Conservation (phyloP, 306 rosid genomes). For the Inga oerstediana region DNA sequence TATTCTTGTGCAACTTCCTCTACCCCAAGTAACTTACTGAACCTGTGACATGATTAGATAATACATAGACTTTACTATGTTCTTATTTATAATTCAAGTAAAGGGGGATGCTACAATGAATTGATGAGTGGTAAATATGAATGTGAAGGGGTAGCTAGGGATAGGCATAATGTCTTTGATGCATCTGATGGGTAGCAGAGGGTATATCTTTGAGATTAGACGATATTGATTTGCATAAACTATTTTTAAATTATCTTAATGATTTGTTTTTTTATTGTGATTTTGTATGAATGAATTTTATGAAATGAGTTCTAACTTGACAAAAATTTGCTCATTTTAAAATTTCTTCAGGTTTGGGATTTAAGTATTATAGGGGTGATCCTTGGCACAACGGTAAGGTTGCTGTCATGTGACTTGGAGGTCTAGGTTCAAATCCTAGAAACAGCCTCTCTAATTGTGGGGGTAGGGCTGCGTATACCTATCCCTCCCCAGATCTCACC, state of each 20-base stretch:
- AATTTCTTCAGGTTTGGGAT: not conserved
- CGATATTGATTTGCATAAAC: not conserved
- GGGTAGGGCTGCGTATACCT: too few species aligned
- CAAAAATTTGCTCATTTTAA: not conserved
- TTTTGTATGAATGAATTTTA: not conserved
- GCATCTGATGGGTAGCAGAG: not conserved
- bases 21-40: constrained; percentile 79
- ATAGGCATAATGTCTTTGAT: not conserved
- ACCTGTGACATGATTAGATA: constrained; percentile 37
- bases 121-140: not conserved
- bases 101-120: not conserved
- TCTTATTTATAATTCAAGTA: constrained; percentile 25
- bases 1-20: constrained; percentile 96
- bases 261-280: not conserved
- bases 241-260: not conserved
- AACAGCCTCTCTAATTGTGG: too few species aligned
- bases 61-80: constrained; percentile 18
- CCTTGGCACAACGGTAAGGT: too few species aligned
- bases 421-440: too few species aligned
- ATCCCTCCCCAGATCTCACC: too few species aligned
- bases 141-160: not conserved
- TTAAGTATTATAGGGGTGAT: not conserved
- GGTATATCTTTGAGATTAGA: not conserved
- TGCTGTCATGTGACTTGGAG: too few species aligned
- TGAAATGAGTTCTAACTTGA: not conserved